A percentile compares a stretch with the other conserved stretches of the same genome.
Evolutionary conservation across 2,329 filamentous ascomycete genomes (phyloP).

Genomic region (Cladosporium cucumerinum): DNA sequence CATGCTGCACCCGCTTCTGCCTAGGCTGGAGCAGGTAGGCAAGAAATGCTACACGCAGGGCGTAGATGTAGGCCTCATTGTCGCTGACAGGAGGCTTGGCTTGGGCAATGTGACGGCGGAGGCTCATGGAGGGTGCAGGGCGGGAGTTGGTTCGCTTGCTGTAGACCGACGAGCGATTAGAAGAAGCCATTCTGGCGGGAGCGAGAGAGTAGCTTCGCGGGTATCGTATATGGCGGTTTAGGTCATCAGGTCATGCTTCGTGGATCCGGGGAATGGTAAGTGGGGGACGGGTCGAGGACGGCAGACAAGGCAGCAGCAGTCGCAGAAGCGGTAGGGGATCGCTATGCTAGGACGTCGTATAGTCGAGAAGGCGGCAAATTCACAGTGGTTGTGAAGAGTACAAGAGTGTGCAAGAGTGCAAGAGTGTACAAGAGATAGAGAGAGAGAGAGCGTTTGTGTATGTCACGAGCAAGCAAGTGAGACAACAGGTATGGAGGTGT

Average conservation of each 20-base stretch:
- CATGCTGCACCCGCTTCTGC: conserved; percentile 83
- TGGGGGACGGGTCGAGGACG: conserved; percentile 9
- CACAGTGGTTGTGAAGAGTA: not conserved
- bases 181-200: conserved; percentile 28
- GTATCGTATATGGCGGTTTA: not conserved
- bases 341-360: not conserved
- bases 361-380: not conserved
- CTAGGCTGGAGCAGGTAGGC: conserved; percentile 90
- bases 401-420: no score
- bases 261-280: conserved; percentile 10
- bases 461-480: not conserved
- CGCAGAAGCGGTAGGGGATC: not conserved
- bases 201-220: not conserved
- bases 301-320: not conserved
- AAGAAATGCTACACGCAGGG: conserved; percentile 85
- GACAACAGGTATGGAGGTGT: not conserved
- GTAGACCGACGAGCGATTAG: conserved; percentile 33
- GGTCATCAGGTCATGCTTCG: conserved; percentile 13
- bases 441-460: not conserved
- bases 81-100: conserved; percentile 40
- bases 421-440: no score
- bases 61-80: conserved; percentile 88
- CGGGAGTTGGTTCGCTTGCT: conserved; percentile 43
- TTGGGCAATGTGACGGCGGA: conserved; percentile 38
- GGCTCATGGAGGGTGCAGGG: conserved; percentile 37